Percentiles rank a stretch among this genome's conserved stretches.
Conservation (phyloP, 2,329 filamentous ascomycete genomes). For the Pseudocercospora pini-densiflorae region DNA sequence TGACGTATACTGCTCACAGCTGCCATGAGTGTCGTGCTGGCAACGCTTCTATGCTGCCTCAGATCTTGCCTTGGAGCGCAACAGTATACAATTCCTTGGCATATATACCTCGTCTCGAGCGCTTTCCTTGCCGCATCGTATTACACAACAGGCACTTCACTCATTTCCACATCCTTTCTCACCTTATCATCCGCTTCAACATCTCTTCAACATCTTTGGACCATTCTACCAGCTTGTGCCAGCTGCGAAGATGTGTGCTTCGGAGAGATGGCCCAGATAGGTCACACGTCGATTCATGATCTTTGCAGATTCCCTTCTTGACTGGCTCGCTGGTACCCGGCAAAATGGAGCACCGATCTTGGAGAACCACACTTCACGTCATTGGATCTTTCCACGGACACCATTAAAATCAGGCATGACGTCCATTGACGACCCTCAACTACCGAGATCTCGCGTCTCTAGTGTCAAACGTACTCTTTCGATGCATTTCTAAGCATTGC, state of each 20-base stretch:
- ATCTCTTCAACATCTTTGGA: neutral
- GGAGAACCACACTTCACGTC: neutral
- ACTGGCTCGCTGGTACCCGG: neutral
- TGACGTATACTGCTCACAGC: neutral
- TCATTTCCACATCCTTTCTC: neutral
- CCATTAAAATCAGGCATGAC: neutral
- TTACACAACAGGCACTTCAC: neutral
- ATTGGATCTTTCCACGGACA: neutral
- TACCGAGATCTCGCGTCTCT: neutral
- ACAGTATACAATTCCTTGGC: neutral
- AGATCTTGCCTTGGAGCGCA: too few relatives aligned
- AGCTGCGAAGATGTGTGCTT: neutral
- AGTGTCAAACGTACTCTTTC: neutral
- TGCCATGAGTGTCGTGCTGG: neutral
- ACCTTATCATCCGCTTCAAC: too few relatives aligned
- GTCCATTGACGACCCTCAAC: neutral
- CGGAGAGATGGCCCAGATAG: neutral
- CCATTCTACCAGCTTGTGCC: neutral
- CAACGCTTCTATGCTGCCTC: too few relatives aligned
- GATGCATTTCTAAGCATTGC: constrained; percentile 5
- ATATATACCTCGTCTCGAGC: neutral
- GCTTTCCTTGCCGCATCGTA: neutral
- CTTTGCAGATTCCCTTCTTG: neutral
- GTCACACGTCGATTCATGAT: neutral
- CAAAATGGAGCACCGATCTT: neutral